Evolutionary conservation across 345 rosid species (phyloP).

Genomic region (Citrus mangshanensis): DNA sequence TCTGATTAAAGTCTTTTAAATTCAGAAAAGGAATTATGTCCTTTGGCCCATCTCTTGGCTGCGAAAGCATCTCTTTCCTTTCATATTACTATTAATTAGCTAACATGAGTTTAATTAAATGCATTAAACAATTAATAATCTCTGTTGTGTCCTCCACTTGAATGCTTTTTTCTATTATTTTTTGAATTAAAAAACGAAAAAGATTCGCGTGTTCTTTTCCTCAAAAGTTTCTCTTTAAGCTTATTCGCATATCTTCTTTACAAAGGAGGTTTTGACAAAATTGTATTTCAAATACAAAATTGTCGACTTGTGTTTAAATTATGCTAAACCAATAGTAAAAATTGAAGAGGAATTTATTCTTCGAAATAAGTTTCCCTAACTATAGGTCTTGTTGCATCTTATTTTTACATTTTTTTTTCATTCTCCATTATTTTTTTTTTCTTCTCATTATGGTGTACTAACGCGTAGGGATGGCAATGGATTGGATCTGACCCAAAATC

Average conservation of each 20-base stretch:
- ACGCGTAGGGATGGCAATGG: no score
- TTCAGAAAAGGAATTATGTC: not conserved
- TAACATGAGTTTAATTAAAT: not conserved
- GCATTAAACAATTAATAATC: not conserved
- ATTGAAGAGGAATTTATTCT: no score
- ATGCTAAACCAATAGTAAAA: no score
- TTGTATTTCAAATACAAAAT: not conserved
- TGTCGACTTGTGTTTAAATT: no score
- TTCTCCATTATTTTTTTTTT: no score
- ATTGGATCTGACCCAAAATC: no score
- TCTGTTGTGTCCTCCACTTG: not conserved
- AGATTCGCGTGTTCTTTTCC: not conserved
- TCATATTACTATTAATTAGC: not conserved
- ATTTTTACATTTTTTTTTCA: no score
- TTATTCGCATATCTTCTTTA: not conserved
- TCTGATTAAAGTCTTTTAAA: slow-evolving; percentile 6
- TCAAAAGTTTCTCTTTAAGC: not conserved
- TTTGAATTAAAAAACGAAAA: not conserved
- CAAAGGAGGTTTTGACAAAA: not conserved
- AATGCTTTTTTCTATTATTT: not conserved
- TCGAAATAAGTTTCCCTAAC: no score
- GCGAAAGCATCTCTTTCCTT: not conserved
- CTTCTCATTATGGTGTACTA: no score
- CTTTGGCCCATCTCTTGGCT: not conserved
- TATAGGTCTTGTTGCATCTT: no score